Percentiles rank a stretch among this genome's conserved stretches.
Evolutionary conservation across 139 green algal genomes (phyloP).

Genomic region (Axilococcus clingmanii): DNA sequence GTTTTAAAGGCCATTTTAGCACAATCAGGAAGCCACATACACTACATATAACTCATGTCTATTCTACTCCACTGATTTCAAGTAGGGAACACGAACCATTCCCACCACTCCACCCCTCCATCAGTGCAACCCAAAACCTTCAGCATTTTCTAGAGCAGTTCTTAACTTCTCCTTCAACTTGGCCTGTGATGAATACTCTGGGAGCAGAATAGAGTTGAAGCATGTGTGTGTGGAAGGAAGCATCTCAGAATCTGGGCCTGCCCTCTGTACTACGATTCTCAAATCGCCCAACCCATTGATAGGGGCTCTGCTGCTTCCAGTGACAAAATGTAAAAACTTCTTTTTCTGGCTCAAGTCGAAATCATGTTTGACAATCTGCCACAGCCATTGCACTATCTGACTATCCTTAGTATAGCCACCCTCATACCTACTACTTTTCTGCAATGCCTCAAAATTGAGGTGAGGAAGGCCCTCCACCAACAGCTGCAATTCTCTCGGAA

Average conservation of each 20-base stretch:
- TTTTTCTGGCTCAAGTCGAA: constrained; percentile 81
- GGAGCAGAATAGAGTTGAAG: constrained; percentile 93
- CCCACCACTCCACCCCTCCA: constrained; percentile 45
- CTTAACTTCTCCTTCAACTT: constrained; percentile 78
- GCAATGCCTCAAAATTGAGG: constrained; percentile 87
- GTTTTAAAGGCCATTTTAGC: too few species aligned
- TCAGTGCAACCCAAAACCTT: constrained; percentile 91
- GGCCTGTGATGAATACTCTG: constrained; percentile 87
- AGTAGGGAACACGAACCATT: too few species aligned
- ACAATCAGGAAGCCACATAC: too few species aligned
- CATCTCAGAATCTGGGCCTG: constrained; percentile 32
- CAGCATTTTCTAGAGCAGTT: constrained; percentile 75
- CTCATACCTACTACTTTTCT: constrained; percentile 85
- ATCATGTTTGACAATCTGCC: constrained; percentile 72
- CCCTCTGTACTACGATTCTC: constrained; percentile 82
- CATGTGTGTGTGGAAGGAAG: constrained; percentile 85
- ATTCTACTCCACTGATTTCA: too few species aligned
- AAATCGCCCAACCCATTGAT: constrained; percentile 89
- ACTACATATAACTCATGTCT: too few species aligned
- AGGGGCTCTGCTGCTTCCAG: constrained; percentile 86
- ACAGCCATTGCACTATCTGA: constrained; percentile 87
- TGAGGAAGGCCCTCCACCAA: constrained; percentile 91
- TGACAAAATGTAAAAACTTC: constrained; percentile 63
- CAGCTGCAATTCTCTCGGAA: constrained; percentile 96
- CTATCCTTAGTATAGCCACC: constrained; percentile 65